Evolutionary conservation across 805 yeast genomes (phyloP).

Genomic region (Cyberlindnera mycetangii): DNA sequence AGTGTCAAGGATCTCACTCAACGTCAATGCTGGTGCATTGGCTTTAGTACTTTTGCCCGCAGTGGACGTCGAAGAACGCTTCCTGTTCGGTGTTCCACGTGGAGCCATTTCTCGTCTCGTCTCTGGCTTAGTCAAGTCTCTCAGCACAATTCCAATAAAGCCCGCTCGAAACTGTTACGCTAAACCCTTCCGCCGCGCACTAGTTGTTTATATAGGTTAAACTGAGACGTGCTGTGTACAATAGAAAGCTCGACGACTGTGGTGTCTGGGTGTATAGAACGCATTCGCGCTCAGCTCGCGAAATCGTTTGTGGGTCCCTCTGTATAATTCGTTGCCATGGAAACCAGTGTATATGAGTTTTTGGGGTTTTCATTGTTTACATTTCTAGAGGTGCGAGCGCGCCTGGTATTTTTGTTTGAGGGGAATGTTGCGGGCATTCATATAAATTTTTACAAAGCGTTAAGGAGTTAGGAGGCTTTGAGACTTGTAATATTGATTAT

Average conservation of each 20-base stretch:
- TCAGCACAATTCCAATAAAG: too few relatives aligned
- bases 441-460: too few relatives aligned
- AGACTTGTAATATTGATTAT: too few relatives aligned
- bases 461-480: too few relatives aligned
- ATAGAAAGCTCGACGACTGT: not conserved
- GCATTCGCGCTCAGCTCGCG: not conserved
- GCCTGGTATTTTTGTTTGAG: not conserved
- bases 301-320: not conserved
- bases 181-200: too few relatives aligned
- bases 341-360: not conserved
- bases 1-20: slow-evolving; percentile 51
- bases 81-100: slow-evolving; percentile 19
- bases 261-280: slow-evolving; percentile 8
- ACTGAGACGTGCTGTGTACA: not conserved
- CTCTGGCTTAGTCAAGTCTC: too few relatives aligned
- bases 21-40: slow-evolving; percentile 37
- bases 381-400: slow-evolving; percentile 1
- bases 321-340: too few relatives aligned
- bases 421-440: too few relatives aligned
- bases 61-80: slow-evolving; percentile 8
- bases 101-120: too few relatives aligned
- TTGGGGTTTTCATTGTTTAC: slow-evolving; percentile 1
- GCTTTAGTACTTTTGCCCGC: slow-evolving; percentile 28
- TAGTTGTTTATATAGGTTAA: too few relatives aligned
- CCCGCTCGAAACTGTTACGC: too few relatives aligned